Percentiles rank a stretch among this genome's conserved stretches.
phyloP scores from a whole-genome alignment of 1,284 basidiomycete species.

The Ganoderma multipileum region DNA sequence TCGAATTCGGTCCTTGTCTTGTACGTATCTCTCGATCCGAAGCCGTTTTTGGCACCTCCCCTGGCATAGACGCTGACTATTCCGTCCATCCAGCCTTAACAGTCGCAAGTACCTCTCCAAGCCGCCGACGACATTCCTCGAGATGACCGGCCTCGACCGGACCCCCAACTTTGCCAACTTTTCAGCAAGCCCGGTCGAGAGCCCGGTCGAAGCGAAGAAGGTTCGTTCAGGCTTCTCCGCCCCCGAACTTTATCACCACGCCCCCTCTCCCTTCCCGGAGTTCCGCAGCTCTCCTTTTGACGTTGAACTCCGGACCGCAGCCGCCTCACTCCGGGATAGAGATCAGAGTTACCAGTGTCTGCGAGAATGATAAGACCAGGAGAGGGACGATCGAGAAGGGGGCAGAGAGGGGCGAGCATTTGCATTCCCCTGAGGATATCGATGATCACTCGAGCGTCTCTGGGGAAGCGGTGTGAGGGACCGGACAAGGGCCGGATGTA shows the following conservation, averaged over 20 bases:
- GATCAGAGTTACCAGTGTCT: neutral
- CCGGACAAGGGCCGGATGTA: neutral
- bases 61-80: neutral
- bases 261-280: neutral
- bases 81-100: neutral
- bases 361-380: neutral
- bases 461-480: neutral
- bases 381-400: neutral
- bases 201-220: slow-evolving; percentile 1
- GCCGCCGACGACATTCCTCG: neutral
- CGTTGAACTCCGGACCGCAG: neutral
- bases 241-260: neutral
- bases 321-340: neutral
- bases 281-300: neutral
- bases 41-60: neutral
- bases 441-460: neutral
- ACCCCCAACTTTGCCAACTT: neutral
- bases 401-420: neutral
- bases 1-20: neutral
- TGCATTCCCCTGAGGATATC: neutral
- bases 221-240: neutral
- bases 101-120: neutral
- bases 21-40: neutral
- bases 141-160: slow-evolving; percentile 3
- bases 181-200: neutral